Conservation (phyloP, 192 early-diverging fungal genomes). For the Podila verticillata region DNA sequence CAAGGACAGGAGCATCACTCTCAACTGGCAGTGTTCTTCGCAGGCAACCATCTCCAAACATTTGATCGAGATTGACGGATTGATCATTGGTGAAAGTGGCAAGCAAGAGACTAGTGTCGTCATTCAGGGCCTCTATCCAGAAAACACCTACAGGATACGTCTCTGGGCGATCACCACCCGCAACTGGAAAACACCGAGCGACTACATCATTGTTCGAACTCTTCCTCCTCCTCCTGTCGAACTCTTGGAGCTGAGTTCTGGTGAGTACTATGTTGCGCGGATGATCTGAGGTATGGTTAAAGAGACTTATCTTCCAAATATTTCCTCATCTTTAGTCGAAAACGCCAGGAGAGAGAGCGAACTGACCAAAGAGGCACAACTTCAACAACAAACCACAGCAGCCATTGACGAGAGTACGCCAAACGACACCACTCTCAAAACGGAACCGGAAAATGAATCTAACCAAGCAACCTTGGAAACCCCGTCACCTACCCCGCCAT, state of each 20-base stretch:
- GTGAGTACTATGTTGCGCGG: not conserved
- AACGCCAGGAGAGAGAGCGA: constrained; percentile 33
- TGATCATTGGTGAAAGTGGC: constrained; percentile 46
- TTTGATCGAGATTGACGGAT: constrained; percentile 44
- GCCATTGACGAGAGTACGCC: not conserved
- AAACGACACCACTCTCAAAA: not conserved
- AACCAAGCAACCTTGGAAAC: not conserved
- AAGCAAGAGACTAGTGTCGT: constrained; percentile 53
- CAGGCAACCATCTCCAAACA: constrained; percentile 49
- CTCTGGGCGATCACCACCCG: constrained; percentile 50
- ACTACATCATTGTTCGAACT: constrained; percentile 43
- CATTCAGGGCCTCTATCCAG: constrained; percentile 45
- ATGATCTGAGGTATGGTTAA: not conserved
- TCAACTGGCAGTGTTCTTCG: constrained; percentile 49
- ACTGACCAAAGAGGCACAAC: constrained; percentile 19
- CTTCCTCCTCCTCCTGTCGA: constrained; percentile 36
- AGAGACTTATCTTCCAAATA: not conserved
- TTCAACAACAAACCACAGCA: constrained; percentile 10
- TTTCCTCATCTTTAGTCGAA: constrained; percentile 14
- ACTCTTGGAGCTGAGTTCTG: constrained; percentile 40
- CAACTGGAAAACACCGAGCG: constrained; percentile 50
- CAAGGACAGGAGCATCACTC: constrained; percentile 47
- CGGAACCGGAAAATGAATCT: not conserved
- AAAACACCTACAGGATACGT: constrained; percentile 45
- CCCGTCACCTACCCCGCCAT: not conserved